Percentiles rank a stretch among this genome's conserved stretches.
Evolutionary conservation across 306 rosid species (phyloP).

Genomic region (Ormosia semicastrata): DNA sequence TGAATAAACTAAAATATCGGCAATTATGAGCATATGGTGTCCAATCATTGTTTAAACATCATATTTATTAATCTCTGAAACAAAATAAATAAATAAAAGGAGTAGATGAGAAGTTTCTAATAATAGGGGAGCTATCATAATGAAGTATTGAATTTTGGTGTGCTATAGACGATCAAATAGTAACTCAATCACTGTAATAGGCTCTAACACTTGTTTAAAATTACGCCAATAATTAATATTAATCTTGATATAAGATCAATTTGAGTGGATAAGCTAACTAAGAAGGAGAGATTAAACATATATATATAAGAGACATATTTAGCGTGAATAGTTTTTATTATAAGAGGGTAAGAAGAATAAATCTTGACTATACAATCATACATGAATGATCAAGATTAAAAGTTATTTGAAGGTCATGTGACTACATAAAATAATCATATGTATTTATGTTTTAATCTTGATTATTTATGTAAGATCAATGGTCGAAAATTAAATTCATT

Average conservation of each 20-base stretch:
- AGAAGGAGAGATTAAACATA: not conserved
- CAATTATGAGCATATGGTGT: slow-evolving; percentile 11
- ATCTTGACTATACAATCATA: no score
- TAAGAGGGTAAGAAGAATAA: no score
- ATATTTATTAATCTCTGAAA: not conserved
- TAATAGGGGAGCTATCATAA: not conserved
- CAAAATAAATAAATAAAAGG: not conserved
- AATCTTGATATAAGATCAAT: not conserved
- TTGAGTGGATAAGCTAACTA: not conserved
- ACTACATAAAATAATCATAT: no score
- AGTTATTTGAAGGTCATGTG: no score
- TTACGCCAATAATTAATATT: not conserved
- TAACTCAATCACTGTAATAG: not conserved
- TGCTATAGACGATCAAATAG: not conserved
- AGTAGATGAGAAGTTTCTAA: not conserved
- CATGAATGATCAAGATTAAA: no score
- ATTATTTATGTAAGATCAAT: no score
- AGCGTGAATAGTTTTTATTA: no score
- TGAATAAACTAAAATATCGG: not conserved
- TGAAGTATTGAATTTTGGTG: not conserved
- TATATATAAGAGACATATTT: no score
- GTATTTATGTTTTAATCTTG: no score
- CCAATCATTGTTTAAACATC: slow-evolving; percentile 16
- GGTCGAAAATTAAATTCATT: no score
- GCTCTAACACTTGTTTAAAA: not conserved